Percentiles rank a stretch among this genome's conserved stretches.
These are phyloP conservation scores for Solanum appendiculatum DNA, from an alignment of 257 asterid genomes.

Conservation along the genomic window DNA sequence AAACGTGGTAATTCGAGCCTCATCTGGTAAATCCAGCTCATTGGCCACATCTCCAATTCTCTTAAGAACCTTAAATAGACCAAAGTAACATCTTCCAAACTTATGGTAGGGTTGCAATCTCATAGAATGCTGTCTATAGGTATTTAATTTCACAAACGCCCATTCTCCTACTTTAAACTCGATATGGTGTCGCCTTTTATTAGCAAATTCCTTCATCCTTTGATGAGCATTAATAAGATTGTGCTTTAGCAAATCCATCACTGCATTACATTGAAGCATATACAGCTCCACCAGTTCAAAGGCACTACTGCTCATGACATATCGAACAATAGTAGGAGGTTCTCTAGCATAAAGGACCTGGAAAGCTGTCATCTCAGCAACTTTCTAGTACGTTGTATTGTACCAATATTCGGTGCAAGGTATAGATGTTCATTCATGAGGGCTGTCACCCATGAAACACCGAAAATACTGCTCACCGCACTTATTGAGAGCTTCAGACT, in stretches of 20 bases:
- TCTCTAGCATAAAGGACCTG: not conserved
- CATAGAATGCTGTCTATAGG: not conserved
- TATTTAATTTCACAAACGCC: not conserved
- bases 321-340: not conserved
- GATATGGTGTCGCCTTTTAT: not conserved
- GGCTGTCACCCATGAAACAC: not conserved
- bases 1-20: not conserved
- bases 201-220: not conserved
- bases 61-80: not conserved
- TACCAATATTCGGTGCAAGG: not conserved
- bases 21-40: not conserved
- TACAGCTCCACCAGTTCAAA: not conserved
- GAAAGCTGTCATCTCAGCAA: not conserved
- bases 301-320: not conserved
- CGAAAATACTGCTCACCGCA: not conserved
- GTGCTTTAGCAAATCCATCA: not conserved
- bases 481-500: not conserved
- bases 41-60: not conserved
- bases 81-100: not conserved
- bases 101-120: not conserved
- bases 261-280: not conserved
- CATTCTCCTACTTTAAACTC: not conserved
- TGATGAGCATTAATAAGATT: not conserved
- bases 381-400: not conserved
- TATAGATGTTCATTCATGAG: not conserved